A percentile compares a stretch with the other conserved stretches of the same genome.
Conservation (phyloP, 257 asterid genomes). For the Solanum dulcamara region DNA sequence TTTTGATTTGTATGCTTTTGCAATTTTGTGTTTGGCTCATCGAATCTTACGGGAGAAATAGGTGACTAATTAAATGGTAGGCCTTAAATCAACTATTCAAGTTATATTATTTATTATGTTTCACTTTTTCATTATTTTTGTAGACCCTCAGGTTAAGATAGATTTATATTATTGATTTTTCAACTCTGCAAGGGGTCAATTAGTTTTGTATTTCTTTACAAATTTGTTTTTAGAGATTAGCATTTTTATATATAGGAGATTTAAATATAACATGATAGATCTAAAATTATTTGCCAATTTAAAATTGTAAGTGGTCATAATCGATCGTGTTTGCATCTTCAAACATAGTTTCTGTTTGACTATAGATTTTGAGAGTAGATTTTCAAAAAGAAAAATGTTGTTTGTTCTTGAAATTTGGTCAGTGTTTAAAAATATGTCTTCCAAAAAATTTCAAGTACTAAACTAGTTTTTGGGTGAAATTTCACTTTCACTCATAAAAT, state of each 20-base stretch:
- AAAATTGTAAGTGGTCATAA: too few relatives aligned
- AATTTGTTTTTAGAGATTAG: too few relatives aligned
- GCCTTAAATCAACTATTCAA: background rate
- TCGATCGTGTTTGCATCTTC: background rate
- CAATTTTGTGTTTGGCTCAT: background rate
- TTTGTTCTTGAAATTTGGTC: background rate
- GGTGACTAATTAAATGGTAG: background rate
- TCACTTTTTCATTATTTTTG: background rate
- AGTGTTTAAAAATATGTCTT: background rate
- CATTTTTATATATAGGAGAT: too few relatives aligned
- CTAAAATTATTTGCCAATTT: too few relatives aligned
- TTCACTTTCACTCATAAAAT: too few relatives aligned
- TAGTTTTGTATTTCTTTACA: too few relatives aligned
- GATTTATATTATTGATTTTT: background rate
- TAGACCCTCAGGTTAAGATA: background rate
- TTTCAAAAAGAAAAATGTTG: background rate
- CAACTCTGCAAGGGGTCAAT: background rate
- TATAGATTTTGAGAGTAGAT: too few relatives aligned
- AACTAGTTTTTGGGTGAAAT: too few relatives aligned
- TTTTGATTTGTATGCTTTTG: background rate
- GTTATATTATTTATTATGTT: background rate
- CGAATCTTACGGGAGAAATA: background rate
- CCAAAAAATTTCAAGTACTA: too few relatives aligned
- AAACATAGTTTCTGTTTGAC: background rate
- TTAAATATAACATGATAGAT: too few relatives aligned